Conservation (phyloP, 2,329 filamentous ascomycete species). For the Chaetomiaceae sp. region DNA sequence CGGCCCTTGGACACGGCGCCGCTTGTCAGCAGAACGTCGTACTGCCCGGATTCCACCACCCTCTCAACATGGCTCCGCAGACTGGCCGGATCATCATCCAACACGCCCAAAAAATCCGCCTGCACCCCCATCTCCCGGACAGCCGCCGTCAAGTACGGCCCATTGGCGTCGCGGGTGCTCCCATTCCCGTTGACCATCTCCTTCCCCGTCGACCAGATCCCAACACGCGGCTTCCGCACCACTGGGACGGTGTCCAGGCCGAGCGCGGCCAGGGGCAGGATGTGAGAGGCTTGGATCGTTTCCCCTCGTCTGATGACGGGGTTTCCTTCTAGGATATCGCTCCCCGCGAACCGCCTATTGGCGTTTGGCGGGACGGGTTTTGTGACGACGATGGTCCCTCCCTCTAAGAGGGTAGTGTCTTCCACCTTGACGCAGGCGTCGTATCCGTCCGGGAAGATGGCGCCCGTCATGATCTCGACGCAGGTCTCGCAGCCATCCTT, state of each 20-base stretch:
- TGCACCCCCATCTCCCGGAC: neutral
- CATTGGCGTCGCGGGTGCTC: constrained; percentile 5
- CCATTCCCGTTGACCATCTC: constrained; percentile 5
- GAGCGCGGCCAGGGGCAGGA: constrained; percentile 5
- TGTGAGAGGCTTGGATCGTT: neutral
- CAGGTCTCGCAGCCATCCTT: constrained; percentile 7
- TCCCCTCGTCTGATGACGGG: constrained; percentile 1
- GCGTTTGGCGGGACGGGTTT: neutral
- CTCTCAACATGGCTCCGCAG: neutral
- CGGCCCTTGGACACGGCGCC: constrained; percentile 30
- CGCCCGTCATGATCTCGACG: constrained; percentile 32
- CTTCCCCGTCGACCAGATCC: neutral
- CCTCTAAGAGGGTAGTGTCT: neutral
- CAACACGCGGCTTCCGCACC: neutral
- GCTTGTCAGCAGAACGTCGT: constrained; percentile 29
- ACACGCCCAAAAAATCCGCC: constrained; percentile 1
- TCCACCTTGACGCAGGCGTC: constrained; percentile 18
- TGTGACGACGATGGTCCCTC: constrained; percentile 5
- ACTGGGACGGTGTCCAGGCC: neutral
- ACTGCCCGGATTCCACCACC: constrained; percentile 7
- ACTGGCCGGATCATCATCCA: neutral
- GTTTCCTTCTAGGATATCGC: constrained; percentile 5
- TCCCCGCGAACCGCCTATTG: constrained; percentile 5
- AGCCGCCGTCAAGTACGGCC: constrained; percentile 7
- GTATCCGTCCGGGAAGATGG: constrained; percentile 24